Conservation (phyloP, 1,284 basidiomycete genomes). For the Schizopora paradoxa region DNA sequence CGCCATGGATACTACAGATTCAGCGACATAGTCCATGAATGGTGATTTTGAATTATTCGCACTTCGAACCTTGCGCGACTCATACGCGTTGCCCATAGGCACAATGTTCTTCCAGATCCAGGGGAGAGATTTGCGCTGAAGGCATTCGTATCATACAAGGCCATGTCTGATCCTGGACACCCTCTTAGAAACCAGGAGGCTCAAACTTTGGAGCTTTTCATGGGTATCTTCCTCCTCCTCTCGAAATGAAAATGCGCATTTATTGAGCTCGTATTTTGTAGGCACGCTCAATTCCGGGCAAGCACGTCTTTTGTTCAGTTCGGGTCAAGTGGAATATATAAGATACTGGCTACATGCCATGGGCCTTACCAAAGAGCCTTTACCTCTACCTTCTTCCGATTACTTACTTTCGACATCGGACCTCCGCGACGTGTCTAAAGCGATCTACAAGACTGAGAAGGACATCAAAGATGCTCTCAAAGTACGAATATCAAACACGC, state of each 20-base stretch:
- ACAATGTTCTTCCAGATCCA: constrained; percentile 38
- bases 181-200: constrained; percentile 61
- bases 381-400: constrained; percentile 69
- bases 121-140: constrained; percentile 61
- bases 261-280: constrained; percentile 15
- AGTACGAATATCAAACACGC: constrained; percentile 31
- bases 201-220: constrained; percentile 63
- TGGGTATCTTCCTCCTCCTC: constrained; percentile 48
- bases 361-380: constrained; percentile 54
- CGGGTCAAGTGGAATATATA: constrained; percentile 78
- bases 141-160: constrained; percentile 58
- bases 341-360: constrained; percentile 79
- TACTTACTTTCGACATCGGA: constrained; percentile 55
- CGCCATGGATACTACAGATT: constrained; percentile 77
- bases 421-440: constrained; percentile 50
- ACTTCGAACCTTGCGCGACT: background rate
- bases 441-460: constrained; percentile 48
- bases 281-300: constrained; percentile 61
- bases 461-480: constrained; percentile 54
- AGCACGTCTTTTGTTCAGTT: constrained; percentile 70
- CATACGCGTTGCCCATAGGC: constrained; percentile 28
- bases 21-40: constrained; percentile 74
- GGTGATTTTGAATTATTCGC: constrained; percentile 33
- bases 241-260: background rate
- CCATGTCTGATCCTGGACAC: constrained; percentile 63